A percentile compares a stretch with the other conserved stretches of the same genome.
These are phyloP conservation scores for Curvularia eragrostidis DNA, from an alignment of 2,329 filamentous ascomycete genomes.

Conservation along the genomic window DNA sequence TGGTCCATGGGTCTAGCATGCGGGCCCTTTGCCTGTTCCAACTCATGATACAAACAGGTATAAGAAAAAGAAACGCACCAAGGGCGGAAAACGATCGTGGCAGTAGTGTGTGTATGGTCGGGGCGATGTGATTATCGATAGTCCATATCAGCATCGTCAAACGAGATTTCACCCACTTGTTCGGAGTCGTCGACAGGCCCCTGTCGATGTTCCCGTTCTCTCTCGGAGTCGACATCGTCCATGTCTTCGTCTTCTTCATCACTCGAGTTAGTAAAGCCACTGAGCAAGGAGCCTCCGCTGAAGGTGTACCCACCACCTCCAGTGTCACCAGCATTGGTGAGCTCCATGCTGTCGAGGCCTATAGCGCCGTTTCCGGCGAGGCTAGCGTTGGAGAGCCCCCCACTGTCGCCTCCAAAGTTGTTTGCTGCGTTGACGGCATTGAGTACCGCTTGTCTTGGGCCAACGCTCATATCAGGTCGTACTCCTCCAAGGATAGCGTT, in stretches of 20 bases:
- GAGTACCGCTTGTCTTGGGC: constrained; percentile 73
- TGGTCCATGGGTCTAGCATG: constrained; percentile 16
- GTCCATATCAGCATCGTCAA: constrained; percentile 67
- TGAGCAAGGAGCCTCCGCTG: constrained; percentile 76
- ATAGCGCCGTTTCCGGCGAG: constrained; percentile 69
- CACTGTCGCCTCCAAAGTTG: constrained; percentile 58
- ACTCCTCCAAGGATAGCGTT: constrained; percentile 98
- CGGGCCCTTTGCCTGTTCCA: constrained; percentile 8
- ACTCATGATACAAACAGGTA: constrained; percentile 20
- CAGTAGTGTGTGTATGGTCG: constrained; percentile 36
- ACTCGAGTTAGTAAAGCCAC: constrained; percentile 92
- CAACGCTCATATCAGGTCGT: constrained; percentile 86
- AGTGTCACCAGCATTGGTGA: constrained; percentile 68
- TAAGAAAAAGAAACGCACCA: constrained; percentile 48
- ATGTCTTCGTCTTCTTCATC: constrained; percentile 96
- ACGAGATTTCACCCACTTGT: constrained; percentile 71
- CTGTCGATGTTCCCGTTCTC: constrained; percentile 51
- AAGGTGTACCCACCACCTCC: constrained; percentile 77
- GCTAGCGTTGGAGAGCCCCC: constrained; percentile 74
- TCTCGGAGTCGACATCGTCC: constrained; percentile 81
- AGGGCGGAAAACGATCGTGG: constrained; percentile 44
- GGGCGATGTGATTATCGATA: constrained; percentile 57
- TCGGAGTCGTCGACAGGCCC: constrained; percentile 62
- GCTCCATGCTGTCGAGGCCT: constrained; percentile 68
- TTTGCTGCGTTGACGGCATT: constrained; percentile 65